These are phyloP conservation scores for Pichia sp. DNA, from an alignment of 1,139 yeast species.

Conservation along the genomic window DNA sequence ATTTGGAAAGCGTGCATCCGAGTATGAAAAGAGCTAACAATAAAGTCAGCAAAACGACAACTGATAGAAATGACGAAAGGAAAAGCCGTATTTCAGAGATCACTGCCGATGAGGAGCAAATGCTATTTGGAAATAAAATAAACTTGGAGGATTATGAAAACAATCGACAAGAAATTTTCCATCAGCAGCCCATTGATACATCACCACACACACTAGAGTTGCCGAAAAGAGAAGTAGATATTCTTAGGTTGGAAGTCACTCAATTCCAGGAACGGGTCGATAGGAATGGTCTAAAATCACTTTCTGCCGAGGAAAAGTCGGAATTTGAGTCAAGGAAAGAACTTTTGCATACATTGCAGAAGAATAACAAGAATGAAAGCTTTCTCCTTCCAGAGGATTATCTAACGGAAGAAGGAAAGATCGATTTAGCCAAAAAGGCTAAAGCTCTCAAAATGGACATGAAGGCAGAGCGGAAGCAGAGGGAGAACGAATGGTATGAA, in stretches of 20 bases:
- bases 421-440: constrained; percentile 51
- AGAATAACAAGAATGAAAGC: constrained; percentile 29
- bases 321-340: constrained; percentile 51
- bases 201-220: background rate
- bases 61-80: background rate
- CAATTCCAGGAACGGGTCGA: constrained; percentile 45
- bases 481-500: constrained; percentile 55
- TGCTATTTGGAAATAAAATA: constrained; percentile 10
- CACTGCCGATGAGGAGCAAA: constrained; percentile 7
- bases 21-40: background rate
- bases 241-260: constrained; percentile 46
- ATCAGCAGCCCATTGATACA: background rate
- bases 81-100: background rate
- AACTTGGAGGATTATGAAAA: constrained; percentile 2
- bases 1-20: background rate
- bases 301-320: constrained; percentile 46
- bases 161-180: background rate
- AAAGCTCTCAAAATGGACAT: constrained; percentile 31
- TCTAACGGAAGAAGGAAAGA: constrained; percentile 46
- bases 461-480: constrained; percentile 27
- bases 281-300: constrained; percentile 45
- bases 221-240: constrained; percentile 29
- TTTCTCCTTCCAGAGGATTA: constrained; percentile 59
- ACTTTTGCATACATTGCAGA: constrained; percentile 40
- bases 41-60: background rate